phyloP scores from a whole-genome alignment of 2,329 filamentous ascomycete species.

The Decorospora gaudefroyi region DNA sequence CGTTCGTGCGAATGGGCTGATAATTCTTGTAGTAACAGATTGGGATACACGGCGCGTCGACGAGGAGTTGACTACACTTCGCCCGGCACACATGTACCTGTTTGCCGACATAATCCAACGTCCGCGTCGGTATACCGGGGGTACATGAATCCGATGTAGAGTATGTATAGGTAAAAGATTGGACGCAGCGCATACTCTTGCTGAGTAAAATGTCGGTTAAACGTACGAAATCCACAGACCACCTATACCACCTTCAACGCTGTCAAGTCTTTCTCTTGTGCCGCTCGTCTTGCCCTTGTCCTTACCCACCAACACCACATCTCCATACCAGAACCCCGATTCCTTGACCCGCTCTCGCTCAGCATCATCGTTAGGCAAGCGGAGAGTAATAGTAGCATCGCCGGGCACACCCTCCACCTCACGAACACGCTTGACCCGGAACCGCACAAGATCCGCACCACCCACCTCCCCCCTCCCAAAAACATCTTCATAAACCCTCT shows the following conservation, averaged over 20 bases:
- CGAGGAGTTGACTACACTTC: no score
- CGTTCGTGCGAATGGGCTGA: no score
- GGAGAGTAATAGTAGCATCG: slow-evolving; percentile 27
- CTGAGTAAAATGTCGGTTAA: no score
- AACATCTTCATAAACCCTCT: slow-evolving; percentile 16
- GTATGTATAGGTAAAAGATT: no score
- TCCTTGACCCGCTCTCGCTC: slow-evolving; percentile 23
- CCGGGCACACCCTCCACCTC: slow-evolving; percentile 15
- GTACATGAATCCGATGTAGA: no score
- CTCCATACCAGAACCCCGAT: slow-evolving; percentile 34
- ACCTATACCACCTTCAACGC: slow-evolving; percentile 16
- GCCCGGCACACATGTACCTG: no score
- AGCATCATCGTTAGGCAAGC: slow-evolving; percentile 24
- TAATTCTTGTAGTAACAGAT: no score
- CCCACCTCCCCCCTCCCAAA: slow-evolving; percentile 5
- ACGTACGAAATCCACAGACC: slow-evolving; percentile 36
- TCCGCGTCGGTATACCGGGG: no score
- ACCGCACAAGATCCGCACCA: slow-evolving; percentile 13
- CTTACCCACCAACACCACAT: slow-evolving; percentile 29
- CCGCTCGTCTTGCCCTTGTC: slow-evolving; percentile 15
- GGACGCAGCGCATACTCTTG: no score
- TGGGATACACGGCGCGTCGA: no score
- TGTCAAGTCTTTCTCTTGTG: slow-evolving; percentile 22
- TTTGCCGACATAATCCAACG: no score
- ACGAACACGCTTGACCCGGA: slow-evolving; percentile 23